phyloP scores from a whole-genome alignment of 2,329 filamentous ascomycete genomes.

The Cercospora brassicicola region DNA sequence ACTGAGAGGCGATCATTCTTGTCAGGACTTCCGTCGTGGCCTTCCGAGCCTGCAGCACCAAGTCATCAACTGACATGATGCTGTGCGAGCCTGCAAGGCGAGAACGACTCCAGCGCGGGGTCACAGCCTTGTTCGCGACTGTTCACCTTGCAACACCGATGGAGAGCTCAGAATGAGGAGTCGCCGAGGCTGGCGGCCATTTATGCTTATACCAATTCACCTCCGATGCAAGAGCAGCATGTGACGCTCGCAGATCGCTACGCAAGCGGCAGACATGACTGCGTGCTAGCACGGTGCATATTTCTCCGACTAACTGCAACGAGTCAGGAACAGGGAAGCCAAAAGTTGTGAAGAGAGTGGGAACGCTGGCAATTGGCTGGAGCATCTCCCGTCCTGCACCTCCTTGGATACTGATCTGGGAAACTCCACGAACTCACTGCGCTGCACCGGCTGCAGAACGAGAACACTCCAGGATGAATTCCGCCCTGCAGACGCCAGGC shows the following conservation, averaged over 20 bases:
- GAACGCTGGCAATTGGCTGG: constrained; percentile 7
- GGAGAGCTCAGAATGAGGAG: constrained; percentile 5
- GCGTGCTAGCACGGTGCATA: not conserved
- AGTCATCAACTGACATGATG: not conserved
- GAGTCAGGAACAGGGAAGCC: constrained; percentile 14
- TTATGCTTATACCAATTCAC: not conserved
- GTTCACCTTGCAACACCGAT: not conserved
- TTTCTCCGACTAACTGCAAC: constrained; percentile 16
- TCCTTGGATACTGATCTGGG: constrained; percentile 12
- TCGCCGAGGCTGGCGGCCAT: constrained; percentile 4
- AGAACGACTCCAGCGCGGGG: not conserved
- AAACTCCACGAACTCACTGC: constrained; percentile 3
- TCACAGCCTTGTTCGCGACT: not conserved
- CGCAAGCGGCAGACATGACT: constrained; percentile 3
- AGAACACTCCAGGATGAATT: constrained; percentile 3
- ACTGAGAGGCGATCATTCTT: not conserved
- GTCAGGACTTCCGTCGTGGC: not conserved
- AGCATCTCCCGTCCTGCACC: not conserved
- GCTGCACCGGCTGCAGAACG: constrained; percentile 13
- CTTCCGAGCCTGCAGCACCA: not conserved
- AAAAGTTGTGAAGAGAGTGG: not conserved
- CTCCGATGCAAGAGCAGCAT: constrained; percentile 6
- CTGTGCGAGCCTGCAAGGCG: not conserved
- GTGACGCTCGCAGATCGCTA: constrained; percentile 6
- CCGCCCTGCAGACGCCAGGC: not conserved